A percentile compares a stretch with the other conserved stretches of the same genome.
phyloP scores from a whole-genome alignment of 768 basidiomycete genomes.

The Boletus edulis region DNA sequence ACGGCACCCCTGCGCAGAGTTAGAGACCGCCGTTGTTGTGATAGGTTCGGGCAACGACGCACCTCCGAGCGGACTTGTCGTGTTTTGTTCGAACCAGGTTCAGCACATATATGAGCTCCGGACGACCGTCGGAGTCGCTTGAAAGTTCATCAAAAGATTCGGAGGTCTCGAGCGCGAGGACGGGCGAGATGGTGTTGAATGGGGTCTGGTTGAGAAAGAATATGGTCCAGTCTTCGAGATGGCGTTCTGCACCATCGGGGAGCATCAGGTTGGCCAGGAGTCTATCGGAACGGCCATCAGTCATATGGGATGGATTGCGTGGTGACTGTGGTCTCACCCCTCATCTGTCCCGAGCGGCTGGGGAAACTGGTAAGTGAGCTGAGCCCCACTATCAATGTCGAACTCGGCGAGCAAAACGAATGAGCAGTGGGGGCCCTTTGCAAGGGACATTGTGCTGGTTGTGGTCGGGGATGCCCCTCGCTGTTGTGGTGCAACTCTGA shows the following conservation, averaged over 20 bases:
- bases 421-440: conserved; percentile 75
- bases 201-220: conserved; percentile 97
- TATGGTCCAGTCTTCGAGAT: conserved; percentile 96
- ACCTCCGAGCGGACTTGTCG: conserved; percentile 81
- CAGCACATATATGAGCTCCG: conserved; percentile 78
- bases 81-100: conserved; percentile 91
- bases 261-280: conserved; percentile 97
- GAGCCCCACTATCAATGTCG: conserved; percentile 93
- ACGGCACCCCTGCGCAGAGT: conserved; percentile 70
- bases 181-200: conserved; percentile 82
- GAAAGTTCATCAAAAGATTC: conserved; percentile 31
- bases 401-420: conserved; percentile 98
- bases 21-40: neutral
- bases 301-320: neutral
- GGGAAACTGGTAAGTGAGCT: conserved; percentile 94
- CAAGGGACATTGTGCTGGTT: conserved; percentile 44
- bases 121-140: conserved; percentile 24
- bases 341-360: conserved; percentile 93
- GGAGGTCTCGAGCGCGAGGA: conserved; percentile 67
- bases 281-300: conserved; percentile 39
- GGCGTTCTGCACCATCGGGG: conserved; percentile 95
- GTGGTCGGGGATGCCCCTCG: neutral
- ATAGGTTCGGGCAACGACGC: conserved; percentile 21
- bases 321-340: conserved; percentile 52
- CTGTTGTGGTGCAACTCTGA: neutral